phyloP scores from a whole-genome alignment of 108 stramenopile genomes.

The Bacterosira constricta region DNA sequence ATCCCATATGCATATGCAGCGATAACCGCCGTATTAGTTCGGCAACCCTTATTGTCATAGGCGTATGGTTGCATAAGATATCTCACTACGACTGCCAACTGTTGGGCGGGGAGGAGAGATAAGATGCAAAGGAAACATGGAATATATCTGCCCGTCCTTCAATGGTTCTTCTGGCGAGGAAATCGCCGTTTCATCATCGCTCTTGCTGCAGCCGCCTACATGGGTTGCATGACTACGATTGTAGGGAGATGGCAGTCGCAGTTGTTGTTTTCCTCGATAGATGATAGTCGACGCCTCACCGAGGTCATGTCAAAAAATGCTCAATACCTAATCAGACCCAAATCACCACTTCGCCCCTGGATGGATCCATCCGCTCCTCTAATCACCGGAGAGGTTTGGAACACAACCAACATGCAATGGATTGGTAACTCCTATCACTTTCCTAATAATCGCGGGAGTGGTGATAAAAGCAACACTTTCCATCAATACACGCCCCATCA shows the following conservation, averaged over 20 bases:
- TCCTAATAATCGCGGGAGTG: neutral
- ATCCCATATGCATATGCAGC: too few relatives aligned
- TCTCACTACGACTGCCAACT: too few relatives aligned
- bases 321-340: neutral
- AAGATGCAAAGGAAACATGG: neutral
- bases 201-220: too few relatives aligned
- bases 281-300: neutral
- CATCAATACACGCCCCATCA: slow-evolving; percentile 1
- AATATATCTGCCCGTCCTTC: too few relatives aligned
- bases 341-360: neutral
- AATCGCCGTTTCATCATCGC: too few relatives aligned
- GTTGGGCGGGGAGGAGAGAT: too few relatives aligned
- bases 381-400: neutral
- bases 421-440: slow-evolving; percentile 2
- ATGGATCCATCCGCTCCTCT: neutral
- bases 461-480: neutral
- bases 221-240: too few relatives aligned
- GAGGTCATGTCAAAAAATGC: neutral
- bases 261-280: neutral
- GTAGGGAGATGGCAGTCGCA: neutral
- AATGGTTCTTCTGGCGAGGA: too few relatives aligned
- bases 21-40: too few relatives aligned
- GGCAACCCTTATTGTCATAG: too few relatives aligned
- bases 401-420: neutral
- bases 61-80: too few relatives aligned